phyloP scores from a whole-genome alignment of 2,329 filamentous ascomycete species.

The Ascochyta viciae-villosae region DNA sequence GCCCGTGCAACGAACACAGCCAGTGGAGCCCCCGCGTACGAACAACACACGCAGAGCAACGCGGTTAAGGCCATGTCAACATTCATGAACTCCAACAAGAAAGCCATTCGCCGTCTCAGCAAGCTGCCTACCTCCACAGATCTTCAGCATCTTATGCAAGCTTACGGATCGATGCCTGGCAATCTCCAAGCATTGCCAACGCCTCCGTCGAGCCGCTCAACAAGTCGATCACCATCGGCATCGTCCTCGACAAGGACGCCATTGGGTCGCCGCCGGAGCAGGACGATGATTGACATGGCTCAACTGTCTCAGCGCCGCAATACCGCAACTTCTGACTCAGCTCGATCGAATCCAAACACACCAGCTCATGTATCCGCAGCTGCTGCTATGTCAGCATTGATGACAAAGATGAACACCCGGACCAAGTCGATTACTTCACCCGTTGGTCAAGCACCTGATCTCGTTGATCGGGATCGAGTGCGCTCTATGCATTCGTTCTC shows the following conservation, averaged over 20 bases:
- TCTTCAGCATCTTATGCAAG: conserved; percentile 27
- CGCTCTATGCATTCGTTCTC: conserved; percentile 19
- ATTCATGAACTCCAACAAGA: conserved; percentile 33
- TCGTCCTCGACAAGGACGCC: neutral
- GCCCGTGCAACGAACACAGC: conserved; percentile 44
- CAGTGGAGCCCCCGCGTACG: conserved; percentile 50
- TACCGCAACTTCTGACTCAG: conserved; percentile 3
- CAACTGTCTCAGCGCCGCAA: conserved; percentile 2
- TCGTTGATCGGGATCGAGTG: conserved; percentile 3
- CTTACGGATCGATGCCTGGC: conserved; percentile 14
- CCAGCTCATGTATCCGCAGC: conserved; percentile 20
- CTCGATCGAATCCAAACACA: conserved; percentile 6
- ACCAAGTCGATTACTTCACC: conserved; percentile 4
- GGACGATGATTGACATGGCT: neutral
- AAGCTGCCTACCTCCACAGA: conserved; percentile 26
- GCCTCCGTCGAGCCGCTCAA: conserved; percentile 27
- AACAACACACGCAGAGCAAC: conserved; percentile 52
- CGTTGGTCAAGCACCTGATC: neutral
- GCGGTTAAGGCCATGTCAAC: conserved; percentile 55
- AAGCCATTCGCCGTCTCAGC: conserved; percentile 31
- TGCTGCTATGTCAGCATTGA: conserved; percentile 25
- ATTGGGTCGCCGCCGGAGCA: neutral
- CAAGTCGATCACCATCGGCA: conserved; percentile 21
- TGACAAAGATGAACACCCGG: conserved; percentile 28
- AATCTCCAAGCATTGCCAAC: conserved; percentile 15